phyloP scores from a whole-genome alignment of 345 rosid species.

The Salix exigua region DNA sequence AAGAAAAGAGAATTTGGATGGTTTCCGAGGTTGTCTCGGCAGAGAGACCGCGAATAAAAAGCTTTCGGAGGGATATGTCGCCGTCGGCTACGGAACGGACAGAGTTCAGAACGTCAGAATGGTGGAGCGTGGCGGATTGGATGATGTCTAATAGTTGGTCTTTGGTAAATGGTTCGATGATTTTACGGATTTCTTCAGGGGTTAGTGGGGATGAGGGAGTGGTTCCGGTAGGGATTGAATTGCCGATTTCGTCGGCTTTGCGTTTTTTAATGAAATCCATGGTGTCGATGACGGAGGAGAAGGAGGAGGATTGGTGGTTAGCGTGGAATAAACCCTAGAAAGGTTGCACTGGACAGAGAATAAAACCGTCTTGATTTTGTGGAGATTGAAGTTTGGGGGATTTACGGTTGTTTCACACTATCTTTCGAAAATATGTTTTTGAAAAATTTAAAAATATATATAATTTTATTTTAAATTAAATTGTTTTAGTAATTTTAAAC shows the following conservation, averaged over 20 bases:
- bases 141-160: slow-evolving; percentile 30
- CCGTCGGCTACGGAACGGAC: slow-evolving; percentile 26
- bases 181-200: slow-evolving; percentile 26
- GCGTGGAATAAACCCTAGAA: neutral
- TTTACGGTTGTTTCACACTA: too few relatives aligned
- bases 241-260: slow-evolving; percentile 28
- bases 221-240: neutral
- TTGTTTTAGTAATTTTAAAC: too few relatives aligned
- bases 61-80: slow-evolving; percentile 22
- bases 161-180: slow-evolving; percentile 25
- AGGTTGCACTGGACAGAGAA: neutral
- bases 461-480: too few relatives aligned
- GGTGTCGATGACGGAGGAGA: neutral
- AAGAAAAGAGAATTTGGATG: slow-evolving; percentile 18
- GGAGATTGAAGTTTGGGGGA: neutral
- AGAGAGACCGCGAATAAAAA: slow-evolving; percentile 24
- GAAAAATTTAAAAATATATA: too few relatives aligned
- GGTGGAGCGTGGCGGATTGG: slow-evolving; percentile 21
- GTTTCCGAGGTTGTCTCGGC: slow-evolving; percentile 26
- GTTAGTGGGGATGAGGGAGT: neutral
- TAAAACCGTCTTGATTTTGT: neutral
- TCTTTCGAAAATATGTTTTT: too few relatives aligned
- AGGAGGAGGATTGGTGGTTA: neutral
- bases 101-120: slow-evolving; percentile 29
- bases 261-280: slow-evolving; percentile 34